phyloP scores from a whole-genome alignment of 345 rosid species.

The Murraya paniculata region DNA sequence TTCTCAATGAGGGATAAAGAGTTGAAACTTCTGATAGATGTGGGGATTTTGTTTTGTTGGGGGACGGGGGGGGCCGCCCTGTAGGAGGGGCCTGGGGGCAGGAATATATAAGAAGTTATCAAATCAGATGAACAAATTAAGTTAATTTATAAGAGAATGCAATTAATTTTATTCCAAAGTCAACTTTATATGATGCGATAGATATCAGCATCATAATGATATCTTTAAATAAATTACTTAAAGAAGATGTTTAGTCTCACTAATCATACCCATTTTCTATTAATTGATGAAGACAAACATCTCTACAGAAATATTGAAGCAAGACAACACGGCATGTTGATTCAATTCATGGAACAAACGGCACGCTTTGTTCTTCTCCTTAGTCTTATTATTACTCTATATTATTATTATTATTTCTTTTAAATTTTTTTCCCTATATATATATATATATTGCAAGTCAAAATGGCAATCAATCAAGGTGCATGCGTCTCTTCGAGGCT shows the following conservation, averaged over 20 bases:
- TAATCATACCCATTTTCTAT: neutral
- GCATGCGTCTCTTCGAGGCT: neutral
- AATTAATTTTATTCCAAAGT: neutral
- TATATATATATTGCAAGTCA: neutral
- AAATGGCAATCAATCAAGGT: neutral
- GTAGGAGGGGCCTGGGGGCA: neutral
- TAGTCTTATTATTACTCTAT: neutral
- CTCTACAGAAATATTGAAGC: neutral
- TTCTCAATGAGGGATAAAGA: neutral
- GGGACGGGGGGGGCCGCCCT: no score
- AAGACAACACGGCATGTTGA: constrained; percentile 1
- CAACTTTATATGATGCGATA: constrained; percentile 1
- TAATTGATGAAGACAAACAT: neutral
- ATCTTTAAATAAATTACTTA: neutral
- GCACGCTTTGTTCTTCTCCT: constrained; percentile 6
- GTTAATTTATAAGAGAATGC: no score
- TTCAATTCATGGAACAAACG: neutral
- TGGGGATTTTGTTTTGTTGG: no score
- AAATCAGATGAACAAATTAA: neutral
- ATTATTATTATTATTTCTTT: neutral
- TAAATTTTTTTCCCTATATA: no score
- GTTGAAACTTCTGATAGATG: neutral
- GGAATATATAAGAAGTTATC: neutral
- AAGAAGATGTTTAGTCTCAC: neutral
- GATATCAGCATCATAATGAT: neutral